These are phyloP conservation scores for Bombardia bombarda DNA, from an alignment of 495 filamentous ascomycete genomes.

Conservation along the genomic window DNA sequence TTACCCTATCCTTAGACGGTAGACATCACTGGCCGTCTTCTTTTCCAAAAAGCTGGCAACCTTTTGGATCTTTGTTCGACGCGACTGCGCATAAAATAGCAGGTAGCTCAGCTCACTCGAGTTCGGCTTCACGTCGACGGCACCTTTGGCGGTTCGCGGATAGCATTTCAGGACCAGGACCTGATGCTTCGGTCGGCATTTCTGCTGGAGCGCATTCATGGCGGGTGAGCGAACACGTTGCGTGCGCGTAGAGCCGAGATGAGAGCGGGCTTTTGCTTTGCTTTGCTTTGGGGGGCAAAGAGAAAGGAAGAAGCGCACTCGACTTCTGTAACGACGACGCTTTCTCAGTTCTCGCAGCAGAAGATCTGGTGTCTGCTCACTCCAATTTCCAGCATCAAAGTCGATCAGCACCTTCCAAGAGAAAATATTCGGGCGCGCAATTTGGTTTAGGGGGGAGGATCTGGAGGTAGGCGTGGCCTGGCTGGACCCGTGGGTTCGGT, in stretches of 20 bases:
- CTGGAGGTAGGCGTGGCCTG: neutral
- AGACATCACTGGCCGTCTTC: conserved; percentile 81
- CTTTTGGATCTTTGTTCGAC: conserved; percentile 88
- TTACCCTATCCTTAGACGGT: conserved; percentile 70
- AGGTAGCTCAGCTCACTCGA: conserved; percentile 91
- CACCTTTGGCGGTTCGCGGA: conserved; percentile 79
- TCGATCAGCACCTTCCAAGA: neutral
- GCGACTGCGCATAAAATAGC: conserved; percentile 88
- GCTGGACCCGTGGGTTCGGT: neutral
- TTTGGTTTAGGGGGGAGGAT: conserved; percentile 3
- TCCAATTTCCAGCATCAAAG: neutral
- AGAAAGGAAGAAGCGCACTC: too few species aligned
- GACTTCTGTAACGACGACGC: too few species aligned
- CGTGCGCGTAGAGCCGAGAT: too few species aligned
- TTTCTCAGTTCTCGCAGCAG: too few species aligned
- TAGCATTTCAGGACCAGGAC: conserved; percentile 90
- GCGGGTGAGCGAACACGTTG: too few species aligned
- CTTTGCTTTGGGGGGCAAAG: too few species aligned
- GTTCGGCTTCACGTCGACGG: conserved; percentile 84
- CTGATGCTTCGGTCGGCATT: conserved; percentile 83
- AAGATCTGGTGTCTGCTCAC: too few species aligned
- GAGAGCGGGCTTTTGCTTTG: too few species aligned
- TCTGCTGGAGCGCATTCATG: conserved; percentile 51
- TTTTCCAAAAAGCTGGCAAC: conserved; percentile 87
- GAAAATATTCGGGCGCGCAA: conserved; percentile 7